A percentile compares a stretch with the other conserved stretches of the same genome.
Conservation (phyloP, 2,329 filamentous ascomycete genomes). For the Alternaria sp. region DNA sequence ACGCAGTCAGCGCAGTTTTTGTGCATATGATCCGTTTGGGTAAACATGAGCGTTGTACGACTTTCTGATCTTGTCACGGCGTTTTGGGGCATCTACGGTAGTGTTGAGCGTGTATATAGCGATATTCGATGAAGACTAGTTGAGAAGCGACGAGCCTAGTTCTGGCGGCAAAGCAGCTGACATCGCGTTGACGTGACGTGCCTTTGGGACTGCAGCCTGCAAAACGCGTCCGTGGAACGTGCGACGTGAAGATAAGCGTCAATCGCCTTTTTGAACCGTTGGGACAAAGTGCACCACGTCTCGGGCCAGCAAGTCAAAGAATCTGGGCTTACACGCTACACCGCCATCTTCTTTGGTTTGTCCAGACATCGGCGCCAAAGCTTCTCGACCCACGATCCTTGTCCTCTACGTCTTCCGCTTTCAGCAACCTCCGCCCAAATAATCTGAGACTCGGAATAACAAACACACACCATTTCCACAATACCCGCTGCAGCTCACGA, state of each 20-base stretch:
- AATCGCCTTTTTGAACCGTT: neutral
- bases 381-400: constrained; percentile 18
- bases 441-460: neutral
- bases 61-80: neutral
- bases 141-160: constrained; percentile 3
- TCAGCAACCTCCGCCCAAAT: constrained; percentile 16
- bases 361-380: constrained; percentile 27
- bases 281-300: constrained; percentile 5
- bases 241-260: constrained; percentile 2
- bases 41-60: neutral
- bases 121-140: neutral
- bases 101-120: constrained; percentile 3
- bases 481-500: neutral
- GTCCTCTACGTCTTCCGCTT: constrained; percentile 22
- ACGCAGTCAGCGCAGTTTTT: constrained; percentile 37
- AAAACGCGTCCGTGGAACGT: constrained; percentile 23
- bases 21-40: constrained; percentile 14
- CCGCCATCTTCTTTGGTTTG: constrained; percentile 26
- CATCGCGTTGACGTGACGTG: constrained; percentile 30
- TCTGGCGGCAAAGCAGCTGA: constrained; percentile 32
- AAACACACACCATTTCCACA: neutral
- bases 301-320: constrained; percentile 3
- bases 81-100: neutral
- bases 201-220: constrained; percentile 23
- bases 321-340: constrained; percentile 23